Evolutionary conservation across 176 grass and related monocot species (phyloP).

Genomic region (Aechmea fasciata): DNA sequence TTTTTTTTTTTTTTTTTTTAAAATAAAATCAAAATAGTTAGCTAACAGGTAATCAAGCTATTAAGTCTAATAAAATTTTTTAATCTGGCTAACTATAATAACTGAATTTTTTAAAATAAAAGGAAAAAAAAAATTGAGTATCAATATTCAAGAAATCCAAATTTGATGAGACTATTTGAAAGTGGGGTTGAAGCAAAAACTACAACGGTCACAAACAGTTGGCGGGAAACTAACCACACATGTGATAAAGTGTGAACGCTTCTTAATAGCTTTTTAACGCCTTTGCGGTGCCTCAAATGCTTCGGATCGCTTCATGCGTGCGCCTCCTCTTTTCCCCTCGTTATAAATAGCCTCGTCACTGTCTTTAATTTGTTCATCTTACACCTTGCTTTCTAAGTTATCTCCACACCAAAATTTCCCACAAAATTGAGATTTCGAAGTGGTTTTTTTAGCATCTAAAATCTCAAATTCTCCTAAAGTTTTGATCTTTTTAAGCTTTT

Average conservation of each 20-base stretch:
- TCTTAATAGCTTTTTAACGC: neutral
- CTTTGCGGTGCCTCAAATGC: neutral
- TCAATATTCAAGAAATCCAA: too few species aligned
- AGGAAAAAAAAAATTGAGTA: too few species aligned
- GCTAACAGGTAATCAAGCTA: too few species aligned
- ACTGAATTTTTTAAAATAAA: too few species aligned
- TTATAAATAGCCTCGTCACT: slow-evolving; percentile 12
- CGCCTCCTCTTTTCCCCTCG: neutral
- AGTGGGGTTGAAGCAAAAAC: neutral
- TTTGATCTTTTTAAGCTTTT: neutral
- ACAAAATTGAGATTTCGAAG: neutral
- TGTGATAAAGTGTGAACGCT: neutral
- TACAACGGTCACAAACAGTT: neutral
- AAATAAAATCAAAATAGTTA: too few species aligned
- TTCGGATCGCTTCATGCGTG: neutral
- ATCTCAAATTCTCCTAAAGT: slow-evolving; percentile 5
- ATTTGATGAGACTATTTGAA: too few species aligned
- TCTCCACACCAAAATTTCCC: neutral
- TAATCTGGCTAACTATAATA: too few species aligned
- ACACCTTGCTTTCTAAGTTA: neutral
- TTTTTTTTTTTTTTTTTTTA: too few species aligned
- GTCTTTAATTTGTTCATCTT: slow-evolving; percentile 8
- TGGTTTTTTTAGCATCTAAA: neutral
- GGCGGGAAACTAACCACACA: neutral
- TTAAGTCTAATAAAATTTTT: too few species aligned